phyloP scores from a whole-genome alignment of 371 early-diverging fungal genomes.

The Conidiobolus coronatus region DNA sequence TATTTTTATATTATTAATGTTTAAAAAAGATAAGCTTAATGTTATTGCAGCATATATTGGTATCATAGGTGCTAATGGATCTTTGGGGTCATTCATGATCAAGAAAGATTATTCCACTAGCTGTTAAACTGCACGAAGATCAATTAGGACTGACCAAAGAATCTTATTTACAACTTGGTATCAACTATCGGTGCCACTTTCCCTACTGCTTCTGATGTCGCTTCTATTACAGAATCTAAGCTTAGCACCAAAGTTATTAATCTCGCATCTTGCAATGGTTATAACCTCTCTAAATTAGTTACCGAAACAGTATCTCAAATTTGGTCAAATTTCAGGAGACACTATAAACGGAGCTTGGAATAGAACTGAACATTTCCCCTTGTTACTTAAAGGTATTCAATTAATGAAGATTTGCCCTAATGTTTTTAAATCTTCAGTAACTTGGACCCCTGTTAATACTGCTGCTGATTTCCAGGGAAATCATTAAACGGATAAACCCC shows the following conservation, averaged over 20 bases:
- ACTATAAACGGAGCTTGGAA: slow-evolving; percentile 18
- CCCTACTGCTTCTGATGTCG: not conserved
- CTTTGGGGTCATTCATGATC: not conserved
- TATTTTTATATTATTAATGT: no score
- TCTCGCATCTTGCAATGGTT: slow-evolving; percentile 13
- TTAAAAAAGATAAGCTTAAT: no score
- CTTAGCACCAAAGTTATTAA: slow-evolving; percentile 11
- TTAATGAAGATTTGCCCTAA: not conserved
- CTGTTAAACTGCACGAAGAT: no score
- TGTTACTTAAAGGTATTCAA: slow-evolving; percentile 2
- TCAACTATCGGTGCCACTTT: slow-evolving; percentile 5
- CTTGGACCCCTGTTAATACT: slow-evolving; percentile 3
- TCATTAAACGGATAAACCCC: no score
- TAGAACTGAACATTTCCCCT: slow-evolving; percentile 13
- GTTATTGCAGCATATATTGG: no score
- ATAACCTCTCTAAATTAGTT: slow-evolving; percentile 17
- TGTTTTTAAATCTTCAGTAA: not conserved
- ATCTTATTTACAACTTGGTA: slow-evolving; percentile 2
- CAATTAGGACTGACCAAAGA: no score
- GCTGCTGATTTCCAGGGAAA: no score
- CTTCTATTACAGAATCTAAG: slow-evolving; percentile 10
- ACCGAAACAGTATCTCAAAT: slow-evolving; percentile 12
- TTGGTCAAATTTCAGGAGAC: slow-evolving; percentile 19
- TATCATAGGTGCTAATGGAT: not conserved
- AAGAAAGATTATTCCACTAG: no score